phyloP scores from a whole-genome alignment of 129 eudicot species.

The Apium graveolens region DNA sequence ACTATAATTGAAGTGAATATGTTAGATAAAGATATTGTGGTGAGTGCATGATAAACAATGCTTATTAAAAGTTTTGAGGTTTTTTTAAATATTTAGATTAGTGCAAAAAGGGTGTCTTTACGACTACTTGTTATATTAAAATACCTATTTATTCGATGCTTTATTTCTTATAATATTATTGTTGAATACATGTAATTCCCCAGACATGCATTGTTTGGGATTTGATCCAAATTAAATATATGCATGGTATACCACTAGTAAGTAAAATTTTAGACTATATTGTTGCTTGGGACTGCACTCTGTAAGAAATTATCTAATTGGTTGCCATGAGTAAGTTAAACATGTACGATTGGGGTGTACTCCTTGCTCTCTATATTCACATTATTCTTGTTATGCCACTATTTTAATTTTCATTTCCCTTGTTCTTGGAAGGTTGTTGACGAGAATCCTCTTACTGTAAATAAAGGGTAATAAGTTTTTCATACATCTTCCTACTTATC shows the following conservation, averaged over 20 bases:
- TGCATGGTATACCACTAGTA: slow-evolving; percentile 66
- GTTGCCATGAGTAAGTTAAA: slow-evolving; percentile 89
- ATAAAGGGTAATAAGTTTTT: slow-evolving; percentile 56
- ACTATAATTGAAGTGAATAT: too few relatives aligned
- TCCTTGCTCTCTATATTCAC: neutral
- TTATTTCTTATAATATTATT: neutral
- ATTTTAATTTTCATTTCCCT: neutral
- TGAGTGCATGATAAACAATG: too few relatives aligned
- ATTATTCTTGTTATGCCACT: slow-evolving; percentile 4
- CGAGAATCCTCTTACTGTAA: slow-evolving; percentile 65
- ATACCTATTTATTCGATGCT: too few relatives aligned
- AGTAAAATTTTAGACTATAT: slow-evolving; percentile 36
- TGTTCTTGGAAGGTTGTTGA: slow-evolving; percentile 55
- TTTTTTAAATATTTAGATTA: neutral
- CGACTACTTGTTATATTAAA: neutral
- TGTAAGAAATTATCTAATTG: slow-evolving; percentile 62
- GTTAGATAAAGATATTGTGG: neutral
- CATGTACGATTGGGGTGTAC: neutral
- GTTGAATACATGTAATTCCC: neutral
- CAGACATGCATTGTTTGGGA: neutral
- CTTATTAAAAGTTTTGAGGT: neutral
- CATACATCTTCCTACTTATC: neutral
- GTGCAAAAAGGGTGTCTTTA: neutral
- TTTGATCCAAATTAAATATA: slow-evolving; percentile 7
- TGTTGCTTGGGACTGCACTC: slow-evolving; percentile 57